Base-by-base conservation (phyloP, 2,329 filamentous ascomycete genomes). In the Talaromyces marneffei region DNA sequence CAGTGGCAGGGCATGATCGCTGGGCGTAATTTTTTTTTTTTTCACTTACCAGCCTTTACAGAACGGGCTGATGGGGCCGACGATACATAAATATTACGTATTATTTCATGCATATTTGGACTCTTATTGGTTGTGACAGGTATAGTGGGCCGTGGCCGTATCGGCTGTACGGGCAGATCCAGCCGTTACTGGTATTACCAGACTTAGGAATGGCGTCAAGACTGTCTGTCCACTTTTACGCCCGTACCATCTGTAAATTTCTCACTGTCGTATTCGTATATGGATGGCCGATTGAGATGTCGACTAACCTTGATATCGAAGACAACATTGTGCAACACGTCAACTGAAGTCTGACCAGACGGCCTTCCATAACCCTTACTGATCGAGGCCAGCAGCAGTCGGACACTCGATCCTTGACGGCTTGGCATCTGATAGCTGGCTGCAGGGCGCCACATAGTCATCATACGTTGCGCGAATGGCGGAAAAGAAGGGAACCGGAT, bases 151-250 rank as follows among this genome's bases (percentile, higher is more conserved):
- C n/a, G n/a, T n/a, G 8, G 44, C 20, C 18, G 57, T 16, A 20
- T 53, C 46, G 46, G 57, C 33, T 16, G 3, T 16, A 40, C 25
- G 27, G 6, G n/a, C 23, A 53, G 57, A 40, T 39, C 18, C 46
- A 8, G 57, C 46, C 57, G 57, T 46, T 59, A 59, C 18, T 53
- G n/a, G 57, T 42, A 59, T 39, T 53, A 53, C 57, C n/a, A n/a
- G 37, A 8, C 2, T 40, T 27, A 37, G 23, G 35, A 23, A 20
- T 20, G 48, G 46, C 48, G 35, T 53, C 57, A 52, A 40, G 31
- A 55, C 52, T 40, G 18, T 35, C 52, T 40, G 18, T 35, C 31
- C 33, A 40, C 52, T 27, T 25, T 54, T 37, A 39, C 31, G 29
- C 16, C 18, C 20, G 52, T 37, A 25, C 27, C 31, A 20, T 35